A percentile compares a stretch with the other conserved stretches of the same genome.
Evolutionary conservation across 371 early-diverging fungal genomes (phyloP).

Genomic region (Cokeromyces recurvatus): DNA sequence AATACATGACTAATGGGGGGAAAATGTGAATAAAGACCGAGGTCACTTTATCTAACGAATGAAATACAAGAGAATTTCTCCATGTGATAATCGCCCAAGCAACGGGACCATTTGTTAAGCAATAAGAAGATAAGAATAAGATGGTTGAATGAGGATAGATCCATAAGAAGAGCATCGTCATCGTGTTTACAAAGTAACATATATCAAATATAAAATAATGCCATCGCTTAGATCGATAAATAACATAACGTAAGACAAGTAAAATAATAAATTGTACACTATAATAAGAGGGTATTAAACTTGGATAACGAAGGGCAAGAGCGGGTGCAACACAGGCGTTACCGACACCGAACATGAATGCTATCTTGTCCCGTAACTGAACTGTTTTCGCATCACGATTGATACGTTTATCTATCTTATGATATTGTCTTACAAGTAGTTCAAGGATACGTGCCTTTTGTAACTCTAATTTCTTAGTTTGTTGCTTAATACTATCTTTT

Average conservation of each 20-base stretch:
- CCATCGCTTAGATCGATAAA: slow-evolving; percentile 58
- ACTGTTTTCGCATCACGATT: slow-evolving; percentile 51
- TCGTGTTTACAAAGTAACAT: slow-evolving; percentile 64
- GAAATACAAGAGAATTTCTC: slow-evolving; percentile 65
- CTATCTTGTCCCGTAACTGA: slow-evolving; percentile 59
- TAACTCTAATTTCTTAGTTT: slow-evolving; percentile 36
- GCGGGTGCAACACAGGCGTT: slow-evolving; percentile 65
- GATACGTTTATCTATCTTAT: slow-evolving; percentile 34
- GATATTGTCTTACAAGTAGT: slow-evolving; percentile 24
- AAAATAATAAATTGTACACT: slow-evolving; percentile 47
- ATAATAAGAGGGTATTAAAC: slow-evolving; percentile 56
- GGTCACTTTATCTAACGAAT: slow-evolving; percentile 72
- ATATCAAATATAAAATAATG: slow-evolving; percentile 72
- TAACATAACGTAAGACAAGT: slow-evolving; percentile 47
- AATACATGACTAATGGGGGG: slow-evolving; percentile 60
- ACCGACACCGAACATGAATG: slow-evolving; percentile 70
- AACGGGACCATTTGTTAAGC: slow-evolving; percentile 64
- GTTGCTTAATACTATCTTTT: slow-evolving; percentile 24
- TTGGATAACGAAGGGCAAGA: slow-evolving; percentile 50
- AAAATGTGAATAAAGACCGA: slow-evolving; percentile 68
- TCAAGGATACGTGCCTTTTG: slow-evolving; percentile 25
- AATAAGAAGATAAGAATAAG: slow-evolving; percentile 52
- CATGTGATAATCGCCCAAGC: slow-evolving; percentile 72
- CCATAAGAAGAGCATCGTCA: slow-evolving; percentile 51
- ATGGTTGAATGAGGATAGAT: slow-evolving; percentile 41